Percentiles rank a stretch among this genome's conserved stretches.
phyloP scores from a whole-genome alignment of 108 stramenopile species.

The Cyclotella distinguenda region DNA sequence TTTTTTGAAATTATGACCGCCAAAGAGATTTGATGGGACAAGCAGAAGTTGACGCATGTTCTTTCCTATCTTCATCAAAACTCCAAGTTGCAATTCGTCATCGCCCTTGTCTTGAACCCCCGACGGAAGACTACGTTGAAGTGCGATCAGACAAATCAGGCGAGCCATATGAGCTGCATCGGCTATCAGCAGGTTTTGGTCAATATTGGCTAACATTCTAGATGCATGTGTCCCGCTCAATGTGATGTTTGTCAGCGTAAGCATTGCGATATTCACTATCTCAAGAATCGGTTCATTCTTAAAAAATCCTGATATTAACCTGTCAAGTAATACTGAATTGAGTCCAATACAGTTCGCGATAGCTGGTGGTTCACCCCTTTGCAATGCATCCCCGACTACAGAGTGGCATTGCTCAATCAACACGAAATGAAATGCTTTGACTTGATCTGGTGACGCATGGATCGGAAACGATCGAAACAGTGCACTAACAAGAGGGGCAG shows the following conservation, averaged over 20 bases:
- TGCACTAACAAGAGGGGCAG: constrained; percentile 67
- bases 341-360: constrained; percentile 80
- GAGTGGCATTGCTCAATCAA: constrained; percentile 69
- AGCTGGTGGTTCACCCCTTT: constrained; percentile 71
- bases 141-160: constrained; percentile 60
- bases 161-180: constrained; percentile 80
- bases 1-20: constrained; percentile 35
- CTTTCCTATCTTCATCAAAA: constrained; percentile 51
- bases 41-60: constrained; percentile 66
- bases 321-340: constrained; percentile 73
- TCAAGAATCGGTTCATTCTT: constrained; percentile 64
- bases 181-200: constrained; percentile 61
- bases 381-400: constrained; percentile 72
- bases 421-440: constrained; percentile 78
- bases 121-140: constrained; percentile 64
- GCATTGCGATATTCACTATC: constrained; percentile 54
- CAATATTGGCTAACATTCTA: constrained; percentile 53
- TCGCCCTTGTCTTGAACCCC: constrained; percentile 62
- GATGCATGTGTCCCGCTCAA: constrained; percentile 58
- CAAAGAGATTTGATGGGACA: constrained; percentile 60
- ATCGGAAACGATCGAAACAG: constrained; percentile 81
- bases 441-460: constrained; percentile 79
- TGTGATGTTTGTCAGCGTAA: constrained; percentile 59
- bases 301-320: constrained; percentile 78
- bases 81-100: constrained; percentile 59